Evolutionary conservation across 768 basidiomycete genomes (phyloP).

Genomic region (Lactifluus pinguis): DNA sequence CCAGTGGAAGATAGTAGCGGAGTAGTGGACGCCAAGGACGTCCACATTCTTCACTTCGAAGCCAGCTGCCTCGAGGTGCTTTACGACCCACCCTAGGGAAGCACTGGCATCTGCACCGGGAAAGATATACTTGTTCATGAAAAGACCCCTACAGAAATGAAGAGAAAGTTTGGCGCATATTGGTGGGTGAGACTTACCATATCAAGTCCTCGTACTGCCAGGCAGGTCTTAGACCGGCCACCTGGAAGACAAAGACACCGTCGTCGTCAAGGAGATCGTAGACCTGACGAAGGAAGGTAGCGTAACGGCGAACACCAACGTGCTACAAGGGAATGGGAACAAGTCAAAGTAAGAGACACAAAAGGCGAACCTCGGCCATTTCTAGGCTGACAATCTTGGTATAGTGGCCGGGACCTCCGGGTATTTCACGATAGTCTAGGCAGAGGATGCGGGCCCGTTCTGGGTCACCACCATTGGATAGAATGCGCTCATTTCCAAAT

Average conservation of each 20-base stretch:
- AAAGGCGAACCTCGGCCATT: conserved; percentile 79
- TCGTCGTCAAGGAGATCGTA: conserved; percentile 93
- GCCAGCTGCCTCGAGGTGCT: conserved; percentile 78
- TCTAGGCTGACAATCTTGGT: conserved; percentile 94
- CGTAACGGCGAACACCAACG: conserved; percentile 91
- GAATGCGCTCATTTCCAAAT: conserved; percentile 86
- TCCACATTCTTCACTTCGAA: conserved; percentile 97
- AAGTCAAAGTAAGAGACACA: background rate
- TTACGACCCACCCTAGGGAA: conserved; percentile 91
- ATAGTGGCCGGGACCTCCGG: conserved; percentile 62
- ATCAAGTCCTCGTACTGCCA: conserved; percentile 99
- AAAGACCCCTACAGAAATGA: conserved; percentile 60
- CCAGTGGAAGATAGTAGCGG: conserved; percentile 84
- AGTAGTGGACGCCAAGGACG: conserved; percentile 96
- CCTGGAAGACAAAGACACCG: conserved; percentile 91
- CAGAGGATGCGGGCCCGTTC: conserved; percentile 85
- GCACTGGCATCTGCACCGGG: conserved; percentile 96
- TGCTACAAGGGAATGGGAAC: conserved; percentile 41
- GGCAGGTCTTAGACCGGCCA: conserved; percentile 89
- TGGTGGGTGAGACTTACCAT: conserved; percentile 44
- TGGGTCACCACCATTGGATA: conserved; percentile 47
- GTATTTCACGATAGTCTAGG: conserved; percentile 88
- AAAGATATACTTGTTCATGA: conserved; percentile 99
- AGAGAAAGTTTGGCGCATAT: background rate
- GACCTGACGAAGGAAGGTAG: conserved; percentile 80